phyloP scores from a whole-genome alignment of 2,329 filamentous ascomycete genomes.

The Claviceps citrina region DNA sequence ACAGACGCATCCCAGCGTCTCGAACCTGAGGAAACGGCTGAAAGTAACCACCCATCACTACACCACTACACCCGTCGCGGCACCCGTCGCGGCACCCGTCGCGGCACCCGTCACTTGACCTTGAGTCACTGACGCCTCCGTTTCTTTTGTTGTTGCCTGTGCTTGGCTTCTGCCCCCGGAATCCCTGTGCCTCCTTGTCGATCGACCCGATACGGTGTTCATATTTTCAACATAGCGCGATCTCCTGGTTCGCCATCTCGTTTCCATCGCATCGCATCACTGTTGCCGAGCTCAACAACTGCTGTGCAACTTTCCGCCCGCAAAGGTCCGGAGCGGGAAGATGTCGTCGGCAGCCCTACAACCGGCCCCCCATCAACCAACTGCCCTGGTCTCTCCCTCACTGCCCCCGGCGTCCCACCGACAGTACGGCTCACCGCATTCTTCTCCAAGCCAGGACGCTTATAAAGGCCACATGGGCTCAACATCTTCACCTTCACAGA shows the following conservation, averaged over 20 bases:
- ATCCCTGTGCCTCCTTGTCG: background rate
- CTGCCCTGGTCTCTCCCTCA: constrained; percentile 32
- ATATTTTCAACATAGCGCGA: background rate
- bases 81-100: background rate
- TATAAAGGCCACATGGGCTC: constrained; percentile 39
- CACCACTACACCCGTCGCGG: constrained; percentile 1
- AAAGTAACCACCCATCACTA: background rate
- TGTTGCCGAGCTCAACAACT: constrained; percentile 4
- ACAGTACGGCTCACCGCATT: constrained; percentile 36
- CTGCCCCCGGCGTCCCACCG: constrained; percentile 32
- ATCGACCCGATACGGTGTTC: constrained; percentile 1
- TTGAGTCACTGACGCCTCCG: background rate
- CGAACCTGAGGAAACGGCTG: constrained; percentile 4
- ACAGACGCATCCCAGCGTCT: constrained; percentile 3
- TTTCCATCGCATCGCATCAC: background rate
- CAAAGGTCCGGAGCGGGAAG: constrained; percentile 12
- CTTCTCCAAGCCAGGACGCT: constrained; percentile 37
- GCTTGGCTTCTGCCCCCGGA: background rate
- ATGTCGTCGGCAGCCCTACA: constrained; percentile 46
- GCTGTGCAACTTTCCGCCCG: constrained; percentile 1
- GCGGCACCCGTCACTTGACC: too few species aligned
- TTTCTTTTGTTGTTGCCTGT: background rate
- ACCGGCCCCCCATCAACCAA: constrained; percentile 40
- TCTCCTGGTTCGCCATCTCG: background rate
- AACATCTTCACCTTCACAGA: constrained; percentile 35